Conservation (phyloP, 2,329 filamentous ascomycete species). For the Mycogone perniciosa region DNA sequence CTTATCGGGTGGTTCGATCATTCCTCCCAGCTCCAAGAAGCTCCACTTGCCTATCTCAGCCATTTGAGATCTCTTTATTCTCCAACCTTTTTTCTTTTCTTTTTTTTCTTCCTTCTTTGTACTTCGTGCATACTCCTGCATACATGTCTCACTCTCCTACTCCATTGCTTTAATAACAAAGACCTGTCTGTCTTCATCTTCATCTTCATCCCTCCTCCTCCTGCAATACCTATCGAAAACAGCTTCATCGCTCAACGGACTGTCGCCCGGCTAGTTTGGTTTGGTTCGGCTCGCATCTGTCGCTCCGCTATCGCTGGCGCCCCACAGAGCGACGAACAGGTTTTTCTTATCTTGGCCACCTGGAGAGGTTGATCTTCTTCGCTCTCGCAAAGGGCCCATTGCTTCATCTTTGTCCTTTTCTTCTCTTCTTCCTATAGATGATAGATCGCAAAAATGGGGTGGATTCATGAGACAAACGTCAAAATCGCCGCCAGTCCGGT, state of each 20-base stretch:
- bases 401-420: neutral
- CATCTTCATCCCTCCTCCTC: too few relatives aligned
- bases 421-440: neutral
- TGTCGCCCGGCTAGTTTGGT: slow-evolving; percentile 3
- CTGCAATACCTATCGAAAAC: neutral
- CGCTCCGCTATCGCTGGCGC: slow-evolving; percentile 9
- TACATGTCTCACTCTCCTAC: too few relatives aligned
- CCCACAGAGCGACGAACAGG: slow-evolving; percentile 6
- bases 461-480: slow-evolving; percentile 45
- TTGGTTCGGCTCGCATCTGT: slow-evolving; percentile 1
- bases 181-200: too few relatives aligned
- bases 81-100: too few relatives aligned
- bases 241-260: neutral
- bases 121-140: too few relatives aligned
- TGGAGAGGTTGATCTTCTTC: neutral
- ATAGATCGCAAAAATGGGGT: slow-evolving; percentile 33
- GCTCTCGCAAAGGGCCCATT: neutral
- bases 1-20: too few relatives aligned
- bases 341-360: neutral
- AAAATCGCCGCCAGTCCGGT: slow-evolving; percentile 59
- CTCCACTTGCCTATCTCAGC: too few relatives aligned
- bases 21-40: too few relatives aligned
- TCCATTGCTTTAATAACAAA: too few relatives aligned
- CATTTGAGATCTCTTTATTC: too few relatives aligned
- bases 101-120: too few relatives aligned